phyloP scores from a whole-genome alignment of 352 stramenopile species.

The Aphanomyces invadans region DNA sequence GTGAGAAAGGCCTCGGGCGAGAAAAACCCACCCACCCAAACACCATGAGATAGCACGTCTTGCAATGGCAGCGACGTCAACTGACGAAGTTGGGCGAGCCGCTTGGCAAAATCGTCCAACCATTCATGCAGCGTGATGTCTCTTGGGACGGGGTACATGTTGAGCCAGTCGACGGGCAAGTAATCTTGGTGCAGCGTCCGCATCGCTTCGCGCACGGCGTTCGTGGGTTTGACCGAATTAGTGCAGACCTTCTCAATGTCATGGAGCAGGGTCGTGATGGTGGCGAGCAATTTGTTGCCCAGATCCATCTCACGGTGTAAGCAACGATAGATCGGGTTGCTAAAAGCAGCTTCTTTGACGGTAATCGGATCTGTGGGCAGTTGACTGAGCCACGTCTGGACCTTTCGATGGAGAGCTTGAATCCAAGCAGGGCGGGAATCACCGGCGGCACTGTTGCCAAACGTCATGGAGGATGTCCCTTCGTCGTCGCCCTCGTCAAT shows the following conservation, averaged over 20 bases:
- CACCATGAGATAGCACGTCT: conserved; percentile 26
- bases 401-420: conserved; percentile 62
- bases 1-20: conserved; percentile 90
- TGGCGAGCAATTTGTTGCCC: conserved; percentile 51
- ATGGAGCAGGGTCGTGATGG: conserved; percentile 58
- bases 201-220: conserved; percentile 79
- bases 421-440: conserved; percentile 74
- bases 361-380: conserved; percentile 41
- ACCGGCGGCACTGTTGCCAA: conserved; percentile 30
- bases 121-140: conserved; percentile 69
- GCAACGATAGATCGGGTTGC: conserved; percentile 87
- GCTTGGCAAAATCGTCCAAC: conserved; percentile 74
- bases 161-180: conserved; percentile 48
- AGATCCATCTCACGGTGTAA: conserved; percentile 84
- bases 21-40: conserved; percentile 91
- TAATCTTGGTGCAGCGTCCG: conserved; percentile 60
- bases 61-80: conserved; percentile 31
- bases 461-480: conserved; percentile 42
- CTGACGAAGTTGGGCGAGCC: conserved; percentile 53
- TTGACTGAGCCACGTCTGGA: conserved; percentile 49
- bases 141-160: conserved; percentile 47
- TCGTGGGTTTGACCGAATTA: conserved; percentile 83
- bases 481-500: conserved; percentile 37
- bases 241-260: conserved; percentile 67
- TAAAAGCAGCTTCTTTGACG: conserved; percentile 50